phyloP scores from a whole-genome alignment of 2,329 filamentous ascomycete genomes.

The Sarocladiaceae sp. region DNA sequence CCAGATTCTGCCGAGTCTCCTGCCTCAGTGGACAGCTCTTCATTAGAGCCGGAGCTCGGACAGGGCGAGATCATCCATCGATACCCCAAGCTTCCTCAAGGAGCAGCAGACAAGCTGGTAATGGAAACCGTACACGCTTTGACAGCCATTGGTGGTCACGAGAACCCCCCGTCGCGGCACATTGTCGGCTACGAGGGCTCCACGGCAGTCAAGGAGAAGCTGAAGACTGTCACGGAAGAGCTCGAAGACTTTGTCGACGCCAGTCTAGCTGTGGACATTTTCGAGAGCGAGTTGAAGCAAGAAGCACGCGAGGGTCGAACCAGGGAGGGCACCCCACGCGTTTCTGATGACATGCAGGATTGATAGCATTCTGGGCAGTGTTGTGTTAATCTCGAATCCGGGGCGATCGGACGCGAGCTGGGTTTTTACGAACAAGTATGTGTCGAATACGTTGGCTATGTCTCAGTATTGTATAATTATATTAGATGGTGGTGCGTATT shows the following conservation, averaged over 20 bases:
- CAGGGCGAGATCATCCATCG: conserved; percentile 53
- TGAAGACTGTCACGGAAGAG: conserved; percentile 95
- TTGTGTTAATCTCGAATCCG: too few relatives aligned
- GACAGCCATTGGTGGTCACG: conserved; percentile 87
- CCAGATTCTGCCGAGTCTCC: conserved; percentile 24
- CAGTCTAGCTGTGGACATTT: conserved; percentile 79
- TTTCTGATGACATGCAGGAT: conserved; percentile 1
- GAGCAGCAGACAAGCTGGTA: conserved; percentile 69
- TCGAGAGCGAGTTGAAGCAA: conserved; percentile 49
- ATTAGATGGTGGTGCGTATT: too few relatives aligned
- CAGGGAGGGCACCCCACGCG: conserved; percentile 1
- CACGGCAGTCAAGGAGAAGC: conserved; percentile 85
- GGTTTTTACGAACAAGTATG: too few relatives aligned
- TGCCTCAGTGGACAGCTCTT: conserved; percentile 17
- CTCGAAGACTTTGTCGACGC: conserved; percentile 93
- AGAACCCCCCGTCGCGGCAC: conserved; percentile 90
- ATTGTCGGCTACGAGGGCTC: conserved; percentile 91
- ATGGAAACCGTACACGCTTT: conserved; percentile 89
- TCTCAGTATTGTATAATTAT: too few relatives aligned
- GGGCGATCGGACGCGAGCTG: too few relatives aligned
- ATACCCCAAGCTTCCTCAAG: conserved; percentile 68
- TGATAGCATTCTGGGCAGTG: not conserved
- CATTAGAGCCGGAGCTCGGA: conserved; percentile 27
- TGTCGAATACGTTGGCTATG: too few relatives aligned
- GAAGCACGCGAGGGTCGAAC: conserved; percentile 36